Base-by-base conservation (phyloP, 345 rosid species). In the Boechera divaricarpa region DNA sequence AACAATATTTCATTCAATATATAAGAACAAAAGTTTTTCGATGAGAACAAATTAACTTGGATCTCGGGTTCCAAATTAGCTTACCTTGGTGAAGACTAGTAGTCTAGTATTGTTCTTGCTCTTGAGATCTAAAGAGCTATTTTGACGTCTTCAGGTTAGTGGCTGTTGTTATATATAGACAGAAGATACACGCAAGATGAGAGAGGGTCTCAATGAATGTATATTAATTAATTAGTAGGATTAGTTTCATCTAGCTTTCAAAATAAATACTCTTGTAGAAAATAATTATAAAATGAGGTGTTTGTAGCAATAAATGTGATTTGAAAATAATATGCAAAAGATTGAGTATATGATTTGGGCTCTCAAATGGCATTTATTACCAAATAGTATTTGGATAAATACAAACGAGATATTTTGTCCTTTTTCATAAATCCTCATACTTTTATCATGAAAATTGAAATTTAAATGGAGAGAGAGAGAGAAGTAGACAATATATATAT, bases 341-440 rank as follows among this genome's bases (percentile, higher is more conserved):
- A 44, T 79, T 53, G 78, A 79, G 78, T 73, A 61, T 68, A 73
- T 54, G 75, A 79, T 71, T 79, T 73, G 75, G 21, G 75, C 66
- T 79, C 69, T 74, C 70, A 73, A 67, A 26, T 73, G 60, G 73
- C 65, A 72, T 73, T 72, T 79, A 79, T 45, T 67, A 73, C 47
- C 62, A 67, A 67, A 79, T 67, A 78, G 77, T 72, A 53, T 67
- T 52, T 45, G 77, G 82, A 73, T 79, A 73, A 53, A 61, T 67
- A 73, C 78, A 67, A 67, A 67, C 51, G 36, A 31, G 35, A 52
- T 52, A 59, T 47, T 31, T 72, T 42, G 16, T 2, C 49, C 29
- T 66, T 32, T 51, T 33, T 24, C 47, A n/a, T 18, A 36, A 15
- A 15, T 24, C 32, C 16, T 51, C 52, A 73, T 36, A 38, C 8